A percentile compares a stretch with the other conserved stretches of the same genome.
Evolutionary conservation across 1,284 basidiomycete species (phyloP).

Genomic region (Spongiforma sp.): DNA sequence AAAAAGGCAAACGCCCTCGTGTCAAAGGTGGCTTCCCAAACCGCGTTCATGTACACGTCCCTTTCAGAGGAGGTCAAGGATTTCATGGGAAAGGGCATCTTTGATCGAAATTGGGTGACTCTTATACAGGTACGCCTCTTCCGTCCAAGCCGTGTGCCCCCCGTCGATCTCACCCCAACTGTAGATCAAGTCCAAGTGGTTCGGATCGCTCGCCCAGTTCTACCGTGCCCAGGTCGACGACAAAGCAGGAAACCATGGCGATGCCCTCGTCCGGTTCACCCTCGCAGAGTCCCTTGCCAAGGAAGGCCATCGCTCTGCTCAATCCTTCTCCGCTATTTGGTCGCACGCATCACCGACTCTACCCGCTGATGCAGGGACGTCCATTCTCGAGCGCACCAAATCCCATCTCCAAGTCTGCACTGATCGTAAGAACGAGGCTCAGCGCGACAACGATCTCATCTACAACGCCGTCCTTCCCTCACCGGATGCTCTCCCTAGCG

Average conservation of each 20-base stretch:
- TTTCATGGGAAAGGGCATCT: constrained; percentile 93
- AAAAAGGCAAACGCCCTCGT: constrained; percentile 85
- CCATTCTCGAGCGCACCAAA: constrained; percentile 85
- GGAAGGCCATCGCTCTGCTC: constrained; percentile 78
- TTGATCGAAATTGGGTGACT: constrained; percentile 95
- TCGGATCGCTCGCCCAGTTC: constrained; percentile 87
- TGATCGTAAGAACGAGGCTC: constrained; percentile 79
- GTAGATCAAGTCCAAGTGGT: constrained; percentile 91
- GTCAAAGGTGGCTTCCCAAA: constrained; percentile 86
- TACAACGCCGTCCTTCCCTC: constrained; percentile 95
- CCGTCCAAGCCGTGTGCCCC: not conserved
- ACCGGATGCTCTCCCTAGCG: constrained; percentile 76
- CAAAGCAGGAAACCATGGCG: constrained; percentile 82
- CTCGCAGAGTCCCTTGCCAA: constrained; percentile 85
- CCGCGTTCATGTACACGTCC: constrained; percentile 79
- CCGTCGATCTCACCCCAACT: constrained; percentile 3
- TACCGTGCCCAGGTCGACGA: constrained; percentile 85
- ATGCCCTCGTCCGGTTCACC: constrained; percentile 82
- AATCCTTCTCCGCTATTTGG: constrained; percentile 77
- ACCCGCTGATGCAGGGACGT: constrained; percentile 85
- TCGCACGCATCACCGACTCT: constrained; percentile 81
- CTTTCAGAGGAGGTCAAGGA: constrained; percentile 93
- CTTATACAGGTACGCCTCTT: constrained; percentile 77
- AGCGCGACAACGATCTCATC: constrained; percentile 95
- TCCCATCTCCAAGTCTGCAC: constrained; percentile 79